Conservation (phyloP, 306 rosid species). For the Benincasa hispida region DNA sequence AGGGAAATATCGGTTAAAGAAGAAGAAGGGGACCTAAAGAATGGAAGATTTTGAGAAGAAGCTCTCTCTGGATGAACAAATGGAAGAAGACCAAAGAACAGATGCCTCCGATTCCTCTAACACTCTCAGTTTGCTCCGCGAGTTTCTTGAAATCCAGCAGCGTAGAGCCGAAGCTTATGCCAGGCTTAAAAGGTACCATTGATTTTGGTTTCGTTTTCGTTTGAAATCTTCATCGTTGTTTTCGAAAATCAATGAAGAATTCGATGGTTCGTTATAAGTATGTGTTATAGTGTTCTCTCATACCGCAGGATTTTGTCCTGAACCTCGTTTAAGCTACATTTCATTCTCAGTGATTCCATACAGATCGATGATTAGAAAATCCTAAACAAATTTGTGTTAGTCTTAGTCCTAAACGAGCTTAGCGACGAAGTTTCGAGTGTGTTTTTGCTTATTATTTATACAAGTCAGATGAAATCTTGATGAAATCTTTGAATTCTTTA, state of each 20-base stretch:
- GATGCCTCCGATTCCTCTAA: constrained; percentile 9
- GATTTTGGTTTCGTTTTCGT: not conserved
- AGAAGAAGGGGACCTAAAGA: no score
- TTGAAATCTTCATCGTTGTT: not conserved
- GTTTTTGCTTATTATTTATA: not conserved
- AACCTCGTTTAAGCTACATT: not conserved
- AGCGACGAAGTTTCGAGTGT: not conserved
- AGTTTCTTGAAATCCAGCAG: constrained; percentile 49
- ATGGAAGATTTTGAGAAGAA: not conserved
- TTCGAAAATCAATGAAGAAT: not conserved
- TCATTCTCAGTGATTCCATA: not conserved
- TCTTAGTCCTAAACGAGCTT: not conserved
- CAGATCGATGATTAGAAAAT: not conserved
- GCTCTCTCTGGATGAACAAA: constrained; percentile 17
- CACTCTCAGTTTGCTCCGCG: constrained; percentile 35
- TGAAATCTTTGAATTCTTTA: not conserved
- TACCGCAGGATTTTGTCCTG: not conserved
- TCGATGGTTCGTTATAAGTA: not conserved
- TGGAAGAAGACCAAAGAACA: constrained; percentile 19
- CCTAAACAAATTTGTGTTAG: no score
- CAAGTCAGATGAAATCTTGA: not conserved
- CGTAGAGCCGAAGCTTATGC: constrained; percentile 75
- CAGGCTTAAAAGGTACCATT: constrained; percentile 42
- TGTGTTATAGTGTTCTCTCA: not conserved
- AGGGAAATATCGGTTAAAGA: no score